phyloP scores from a whole-genome alignment of 2,329 filamentous ascomycete genomes.

The Chrysoporthe puriensis region DNA sequence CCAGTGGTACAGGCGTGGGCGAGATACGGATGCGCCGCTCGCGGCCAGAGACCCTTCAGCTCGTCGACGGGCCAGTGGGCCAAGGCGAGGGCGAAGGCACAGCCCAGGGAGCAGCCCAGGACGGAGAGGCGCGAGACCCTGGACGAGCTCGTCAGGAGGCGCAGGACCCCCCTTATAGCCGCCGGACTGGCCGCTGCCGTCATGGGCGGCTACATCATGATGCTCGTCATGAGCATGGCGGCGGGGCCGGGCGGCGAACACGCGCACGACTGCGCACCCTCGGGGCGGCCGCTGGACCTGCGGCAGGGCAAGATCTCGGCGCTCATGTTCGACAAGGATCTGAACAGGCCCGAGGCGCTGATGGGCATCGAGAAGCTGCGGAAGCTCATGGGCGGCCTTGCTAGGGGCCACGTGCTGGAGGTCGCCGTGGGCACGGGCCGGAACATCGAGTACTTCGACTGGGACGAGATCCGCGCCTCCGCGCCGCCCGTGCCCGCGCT shows the following conservation, averaged over 20 bases:
- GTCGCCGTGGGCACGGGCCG: slow-evolving; percentile 66
- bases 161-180: slow-evolving; percentile 50
- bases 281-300: slow-evolving; percentile 53
- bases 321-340: slow-evolving; percentile 60
- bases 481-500: slow-evolving; percentile 26
- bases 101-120: background rate
- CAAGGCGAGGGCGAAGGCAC: background rate
- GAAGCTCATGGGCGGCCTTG: slow-evolving; percentile 50
- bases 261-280: slow-evolving; percentile 43
- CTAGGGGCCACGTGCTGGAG: slow-evolving; percentile 62
- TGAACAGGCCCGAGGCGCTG: slow-evolving; percentile 60
- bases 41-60: slow-evolving; percentile 3
- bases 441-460: slow-evolving; percentile 63
- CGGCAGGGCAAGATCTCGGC: slow-evolving; percentile 48
- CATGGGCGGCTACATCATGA: slow-evolving; percentile 52
- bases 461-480: slow-evolving; percentile 46
- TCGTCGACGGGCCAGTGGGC: background rate
- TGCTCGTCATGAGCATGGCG: slow-evolving; percentile 43
- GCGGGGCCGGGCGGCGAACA: slow-evolving; percentile 33
- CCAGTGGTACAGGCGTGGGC: background rate
- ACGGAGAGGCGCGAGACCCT: slow-evolving; percentile 25
- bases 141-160: slow-evolving; percentile 38
- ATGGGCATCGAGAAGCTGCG: slow-evolving; percentile 60
- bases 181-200: slow-evolving; percentile 49
- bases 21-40: background rate